Evolutionary conservation across 2,329 filamentous ascomycete species (phyloP).

Genomic region (Chalaropsis ovoidea): DNA sequence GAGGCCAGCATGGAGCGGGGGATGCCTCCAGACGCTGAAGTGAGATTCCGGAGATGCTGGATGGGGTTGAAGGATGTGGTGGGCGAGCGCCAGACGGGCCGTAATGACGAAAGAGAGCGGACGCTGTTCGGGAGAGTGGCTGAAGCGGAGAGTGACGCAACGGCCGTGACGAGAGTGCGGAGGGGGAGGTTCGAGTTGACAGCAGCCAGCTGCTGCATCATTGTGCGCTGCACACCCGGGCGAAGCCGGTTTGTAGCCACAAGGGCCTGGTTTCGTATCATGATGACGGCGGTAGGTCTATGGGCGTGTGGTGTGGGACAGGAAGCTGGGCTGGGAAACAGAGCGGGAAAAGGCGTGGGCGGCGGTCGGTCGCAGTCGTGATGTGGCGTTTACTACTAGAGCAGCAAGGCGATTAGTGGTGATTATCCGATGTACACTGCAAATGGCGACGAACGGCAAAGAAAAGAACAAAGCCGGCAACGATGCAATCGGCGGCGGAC

Average conservation of each 20-base stretch:
- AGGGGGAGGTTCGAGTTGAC: slow-evolving; percentile 20
- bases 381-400: slow-evolving; percentile 6
- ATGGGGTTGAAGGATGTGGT: slow-evolving; percentile 11
- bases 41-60: slow-evolving; percentile 24
- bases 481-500: neutral
- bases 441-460: no score
- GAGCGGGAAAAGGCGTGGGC: no score
- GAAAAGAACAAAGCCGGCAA: neutral
- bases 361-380: neutral
- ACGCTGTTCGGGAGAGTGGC: slow-evolving; percentile 30
- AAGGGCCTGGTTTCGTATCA: slow-evolving; percentile 24
- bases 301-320: neutral
- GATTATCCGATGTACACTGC: neutral
- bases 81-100: slow-evolving; percentile 10
- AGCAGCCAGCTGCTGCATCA: slow-evolving; percentile 23
- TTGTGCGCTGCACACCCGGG: slow-evolving; percentile 20
- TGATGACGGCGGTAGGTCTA: slow-evolving; percentile 8
- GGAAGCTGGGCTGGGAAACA: neutral
- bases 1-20: slow-evolving; percentile 63
- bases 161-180: slow-evolving; percentile 14
- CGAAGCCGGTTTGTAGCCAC: slow-evolving; percentile 23
- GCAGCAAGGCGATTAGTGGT: slow-evolving; percentile 1
- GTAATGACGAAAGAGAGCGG: slow-evolving; percentile 17
- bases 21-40: slow-evolving; percentile 38
- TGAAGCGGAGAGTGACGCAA: slow-evolving; percentile 15